Conservation (phyloP, 2,329 filamentous ascomycete genomes). For the Pezicula neosporulosa region DNA sequence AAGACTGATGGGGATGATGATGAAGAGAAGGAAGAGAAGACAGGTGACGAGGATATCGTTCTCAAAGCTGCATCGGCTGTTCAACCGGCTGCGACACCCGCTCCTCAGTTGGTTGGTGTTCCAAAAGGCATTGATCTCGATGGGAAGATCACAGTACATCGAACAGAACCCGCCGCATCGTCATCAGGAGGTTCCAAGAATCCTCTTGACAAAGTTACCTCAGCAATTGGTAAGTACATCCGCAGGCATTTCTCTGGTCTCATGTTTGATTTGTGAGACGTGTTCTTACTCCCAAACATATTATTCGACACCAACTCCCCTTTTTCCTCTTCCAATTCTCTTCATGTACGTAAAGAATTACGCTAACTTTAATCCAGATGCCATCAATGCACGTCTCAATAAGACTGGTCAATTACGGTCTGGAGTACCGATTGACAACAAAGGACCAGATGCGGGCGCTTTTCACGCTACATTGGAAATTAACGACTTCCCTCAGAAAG, state of each 20-base stretch:
- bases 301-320: no score
- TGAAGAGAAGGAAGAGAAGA: slow-evolving; percentile 69
- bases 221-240: slow-evolving; percentile 59
- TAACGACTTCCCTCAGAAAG: slow-evolving; percentile 99
- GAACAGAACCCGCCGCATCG: slow-evolving; percentile 53
- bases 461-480: slow-evolving; percentile 98
- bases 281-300: no score
- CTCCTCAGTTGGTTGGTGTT: slow-evolving; percentile 36
- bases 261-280: no score
- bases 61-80: slow-evolving; percentile 65
- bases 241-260: no score
- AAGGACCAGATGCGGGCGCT: slow-evolving; percentile 92
- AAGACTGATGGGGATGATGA: slow-evolving; percentile 84
- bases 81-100: slow-evolving; percentile 49
- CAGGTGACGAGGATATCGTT: slow-evolving; percentile 65
- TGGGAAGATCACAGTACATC: slow-evolving; percentile 70
- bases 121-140: slow-evolving; percentile 58
- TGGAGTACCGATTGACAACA: slow-evolving; percentile 96
- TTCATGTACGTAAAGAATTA: no score
- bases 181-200: slow-evolving; percentile 45
- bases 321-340: no score
- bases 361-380: slow-evolving; percentile 33
- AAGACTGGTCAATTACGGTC: slow-evolving; percentile 86
- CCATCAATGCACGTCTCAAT: slow-evolving; percentile 86
- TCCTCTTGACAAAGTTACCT: slow-evolving; percentile 79